Percentiles rank a stretch among this genome's conserved stretches.
Evolutionary conservation across 2,329 filamentous ascomycete genomes (phyloP).

Genomic region (Purpureocillium lavendulum): DNA sequence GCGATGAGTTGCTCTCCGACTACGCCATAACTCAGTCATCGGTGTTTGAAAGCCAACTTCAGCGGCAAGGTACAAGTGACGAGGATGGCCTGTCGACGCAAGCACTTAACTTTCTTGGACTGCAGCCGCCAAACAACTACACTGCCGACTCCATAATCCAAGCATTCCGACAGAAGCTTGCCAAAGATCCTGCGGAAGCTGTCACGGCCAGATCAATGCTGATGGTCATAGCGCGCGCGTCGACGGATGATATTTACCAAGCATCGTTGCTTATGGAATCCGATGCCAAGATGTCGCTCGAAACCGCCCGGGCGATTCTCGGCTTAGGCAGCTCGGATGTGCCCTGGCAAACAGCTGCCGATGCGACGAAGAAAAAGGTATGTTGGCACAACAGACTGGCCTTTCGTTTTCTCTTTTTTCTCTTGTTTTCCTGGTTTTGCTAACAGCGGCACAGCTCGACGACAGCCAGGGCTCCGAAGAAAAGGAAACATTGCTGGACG

Average conservation of each 20-base stretch:
- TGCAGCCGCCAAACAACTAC: conserved; percentile 26
- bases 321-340: conserved; percentile 14
- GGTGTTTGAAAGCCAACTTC: conserved; percentile 27
- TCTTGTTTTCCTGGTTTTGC: too few relatives aligned
- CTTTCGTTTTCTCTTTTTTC: too few relatives aligned
- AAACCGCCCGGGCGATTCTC: conserved; percentile 22
- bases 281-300: conserved; percentile 25
- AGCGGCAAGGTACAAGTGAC: conserved; percentile 16
- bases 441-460: conserved; percentile 14
- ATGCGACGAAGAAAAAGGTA: conserved; percentile 19
- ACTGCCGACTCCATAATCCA: conserved; percentile 22
- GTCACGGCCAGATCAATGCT: conserved; percentile 23
- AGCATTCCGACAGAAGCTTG: conserved; percentile 25
- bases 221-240: conserved; percentile 22
- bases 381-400: conserved; percentile 2
- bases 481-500: conserved; percentile 22
- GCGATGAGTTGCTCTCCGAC: conserved; percentile 24
- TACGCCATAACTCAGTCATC: conserved; percentile 30
- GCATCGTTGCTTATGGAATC: conserved; percentile 23
- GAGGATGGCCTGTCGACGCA: conserved; percentile 22
- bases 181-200: conserved; percentile 20
- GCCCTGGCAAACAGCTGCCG: conserved; percentile 16
- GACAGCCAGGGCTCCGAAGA: conserved; percentile 17
- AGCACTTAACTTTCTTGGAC: conserved; percentile 23
- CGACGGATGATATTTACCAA: conserved; percentile 25